Percentiles rank a stretch among this genome's conserved stretches.
phyloP scores from a whole-genome alignment of 1,284 basidiomycete species.

The Sporisorium iseilematis-ciliati region DNA sequence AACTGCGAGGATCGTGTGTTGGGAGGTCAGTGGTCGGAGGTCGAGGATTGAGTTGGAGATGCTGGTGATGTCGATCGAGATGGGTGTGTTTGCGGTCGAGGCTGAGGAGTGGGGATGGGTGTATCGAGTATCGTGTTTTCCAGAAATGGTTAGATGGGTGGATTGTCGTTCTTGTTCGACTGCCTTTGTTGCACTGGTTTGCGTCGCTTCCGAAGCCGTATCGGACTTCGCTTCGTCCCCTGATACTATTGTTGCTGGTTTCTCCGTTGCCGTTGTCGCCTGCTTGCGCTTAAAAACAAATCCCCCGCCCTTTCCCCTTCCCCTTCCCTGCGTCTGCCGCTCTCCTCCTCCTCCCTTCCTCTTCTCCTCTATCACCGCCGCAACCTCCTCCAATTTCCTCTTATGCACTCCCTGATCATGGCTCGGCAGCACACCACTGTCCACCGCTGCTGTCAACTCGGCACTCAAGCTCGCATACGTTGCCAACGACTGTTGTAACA shows the following conservation, averaged over 20 bases:
- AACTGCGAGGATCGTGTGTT: slow-evolving; percentile 18
- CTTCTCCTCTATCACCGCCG: slow-evolving; percentile 8
- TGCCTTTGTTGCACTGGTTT: background rate
- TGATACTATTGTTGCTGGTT: background rate
- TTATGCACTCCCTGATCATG: slow-evolving; percentile 45
- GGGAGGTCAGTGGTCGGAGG: slow-evolving; percentile 14
- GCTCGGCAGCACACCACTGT: slow-evolving; percentile 32
- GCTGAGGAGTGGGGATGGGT: background rate
- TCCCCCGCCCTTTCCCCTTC: slow-evolving; percentile 1
- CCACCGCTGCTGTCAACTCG: slow-evolving; percentile 36
- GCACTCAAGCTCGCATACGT: slow-evolving; percentile 17
- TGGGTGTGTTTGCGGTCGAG: background rate
- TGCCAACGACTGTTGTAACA: slow-evolving; percentile 30
- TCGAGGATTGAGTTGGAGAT: slow-evolving; percentile 27
- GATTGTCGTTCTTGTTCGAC: background rate
- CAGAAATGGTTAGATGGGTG: slow-evolving; percentile 16
- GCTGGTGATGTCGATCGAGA: slow-evolving; percentile 22
- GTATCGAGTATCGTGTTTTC: slow-evolving; percentile 10
- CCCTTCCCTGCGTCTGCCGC: background rate
- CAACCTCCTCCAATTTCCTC: slow-evolving; percentile 20
- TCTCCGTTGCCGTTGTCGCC: background rate
- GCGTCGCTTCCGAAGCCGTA: background rate
- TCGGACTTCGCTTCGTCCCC: background rate
- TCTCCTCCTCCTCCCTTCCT: slow-evolving; percentile 14
- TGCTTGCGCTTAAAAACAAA: slow-evolving; percentile 36